Evolutionary conservation across 139 green algal genomes (phyloP).

Genomic region (Edaphochlamys debaryana): DNA sequence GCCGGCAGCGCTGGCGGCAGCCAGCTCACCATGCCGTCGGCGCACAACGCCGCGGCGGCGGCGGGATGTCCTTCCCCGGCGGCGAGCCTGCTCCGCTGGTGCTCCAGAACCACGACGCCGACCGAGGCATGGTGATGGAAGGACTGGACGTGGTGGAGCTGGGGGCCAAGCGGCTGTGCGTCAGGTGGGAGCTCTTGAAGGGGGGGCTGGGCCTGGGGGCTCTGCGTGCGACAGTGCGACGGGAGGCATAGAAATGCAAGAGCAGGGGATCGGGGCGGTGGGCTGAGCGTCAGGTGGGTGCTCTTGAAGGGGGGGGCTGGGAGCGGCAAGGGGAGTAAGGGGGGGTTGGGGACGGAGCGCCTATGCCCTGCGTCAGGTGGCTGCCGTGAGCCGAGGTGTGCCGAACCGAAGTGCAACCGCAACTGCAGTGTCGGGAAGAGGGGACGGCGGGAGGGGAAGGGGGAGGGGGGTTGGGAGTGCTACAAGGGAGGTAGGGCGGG

Average conservation of each 20-base stretch:
- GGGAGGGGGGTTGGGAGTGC: no score
- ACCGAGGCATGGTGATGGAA: constrained; percentile 14
- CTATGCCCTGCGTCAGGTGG: constrained; percentile 34
- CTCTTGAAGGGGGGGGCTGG: no score
- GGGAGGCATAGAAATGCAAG: constrained; percentile 7
- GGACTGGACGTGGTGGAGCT: constrained; percentile 17
- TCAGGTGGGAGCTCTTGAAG: background rate
- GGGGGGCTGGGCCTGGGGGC: no score
- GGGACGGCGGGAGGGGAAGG: no score
- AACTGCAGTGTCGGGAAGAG: no score
- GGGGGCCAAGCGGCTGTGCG: constrained; percentile 44
- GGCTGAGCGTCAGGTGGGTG: constrained; percentile 26
- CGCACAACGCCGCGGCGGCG: no score
- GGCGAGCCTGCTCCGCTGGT: no score
- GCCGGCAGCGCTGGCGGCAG: background rate
- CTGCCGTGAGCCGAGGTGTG: no score
- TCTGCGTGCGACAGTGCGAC: background rate
- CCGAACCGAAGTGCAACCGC: no score
- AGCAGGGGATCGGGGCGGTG: constrained; percentile 1
- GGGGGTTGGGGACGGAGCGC: constrained; percentile 20
- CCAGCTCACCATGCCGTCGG: background rate
- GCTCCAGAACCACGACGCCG: constrained; percentile 25
- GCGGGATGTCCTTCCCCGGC: background rate
- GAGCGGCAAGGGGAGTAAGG: no score
- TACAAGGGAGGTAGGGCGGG: no score